Evolutionary conservation across 1,139 yeast species (phyloP), one percentile per base, ranked within the genome.

Genomic region (Eremothecium coryli): DNA sequence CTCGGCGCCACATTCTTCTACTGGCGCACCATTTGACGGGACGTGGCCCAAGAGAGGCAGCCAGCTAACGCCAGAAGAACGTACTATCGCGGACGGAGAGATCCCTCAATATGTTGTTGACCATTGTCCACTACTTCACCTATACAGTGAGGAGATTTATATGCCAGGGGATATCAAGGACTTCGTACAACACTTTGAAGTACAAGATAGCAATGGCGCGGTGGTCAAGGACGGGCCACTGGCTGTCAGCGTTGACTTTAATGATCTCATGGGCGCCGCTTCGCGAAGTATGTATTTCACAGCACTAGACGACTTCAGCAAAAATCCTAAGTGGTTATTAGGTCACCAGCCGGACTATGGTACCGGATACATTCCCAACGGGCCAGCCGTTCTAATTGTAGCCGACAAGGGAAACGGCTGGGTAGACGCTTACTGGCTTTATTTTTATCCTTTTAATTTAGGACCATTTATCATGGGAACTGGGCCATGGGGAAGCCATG

Each of bases 391-490:
- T 0, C 60, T 88, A 31, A 70, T 88, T 20, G 88, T 84, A 1
- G 90, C 82, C 0, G 96, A 88, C 54, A 86, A 86, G 53, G 96
- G 95, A 0, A 80, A 84, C 45, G 95, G 95, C 3, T 79, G 93
- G 65, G 64, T 62, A 0, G 98, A 90, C 56, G 86, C 96, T 0
- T 90, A 73, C 54, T 90, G 97, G 97, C 90, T 90, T 57, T 88
- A 84, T 57, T 90, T 90, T 53, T 90, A 90, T 54, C 82, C 95
- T 1, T 90, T 88, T 63, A 90, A 90, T 52, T 64, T 84, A 47
- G 98, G 98, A 0, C 97, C 98, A 0, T 90, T 77, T 60, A 96
- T 90, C 10, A 88, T 88, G 96, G 97, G 97, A 3, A 72, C 75
- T 26, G 98, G 98, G 0, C 98, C 98, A 0, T 90, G 81, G 62